Evolutionary conservation across 768 basidiomycete species (phyloP).

Genomic region (Kwoniella dendrophila): DNA sequence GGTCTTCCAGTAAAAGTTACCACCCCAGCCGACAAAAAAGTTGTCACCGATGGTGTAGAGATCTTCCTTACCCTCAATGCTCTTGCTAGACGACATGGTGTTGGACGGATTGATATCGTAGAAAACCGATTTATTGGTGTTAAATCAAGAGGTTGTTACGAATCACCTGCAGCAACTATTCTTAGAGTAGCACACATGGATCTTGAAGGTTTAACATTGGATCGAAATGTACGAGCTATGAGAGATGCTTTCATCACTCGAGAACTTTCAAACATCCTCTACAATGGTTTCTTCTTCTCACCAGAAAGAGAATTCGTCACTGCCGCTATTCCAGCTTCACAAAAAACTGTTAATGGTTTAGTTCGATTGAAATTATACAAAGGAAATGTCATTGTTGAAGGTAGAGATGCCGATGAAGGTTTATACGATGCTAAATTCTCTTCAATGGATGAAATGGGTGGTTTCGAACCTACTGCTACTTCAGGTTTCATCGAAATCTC

Average conservation of each 20-base stretch:
- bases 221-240: conserved; percentile 91
- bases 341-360: conserved; percentile 92
- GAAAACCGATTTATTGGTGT: conserved; percentile 99
- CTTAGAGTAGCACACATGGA: conserved; percentile 94
- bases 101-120: conserved; percentile 97
- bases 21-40: conserved; percentile 60
- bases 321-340: conserved; percentile 85
- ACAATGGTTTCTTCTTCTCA: conserved; percentile 99
- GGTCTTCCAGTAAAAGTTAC: conserved; percentile 86
- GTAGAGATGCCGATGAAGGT: conserved; percentile 81
- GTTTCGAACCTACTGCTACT: conserved; percentile 94
- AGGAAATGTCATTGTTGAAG: conserved; percentile 93
- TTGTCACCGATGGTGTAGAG: conserved; percentile 87
- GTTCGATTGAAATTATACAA: conserved; percentile 91
- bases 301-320: conserved; percentile 96
- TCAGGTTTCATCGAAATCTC: conserved; percentile 97
- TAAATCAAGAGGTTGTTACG: conserved; percentile 99
- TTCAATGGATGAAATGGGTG: conserved; percentile 98
- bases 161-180: conserved; percentile 94
- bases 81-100: conserved; percentile 89
- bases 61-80: conserved; percentile 90
- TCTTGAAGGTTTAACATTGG: conserved; percentile 94
- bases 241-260: conserved; percentile 94
- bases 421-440: conserved; percentile 93
- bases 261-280: conserved; percentile 84